phyloP scores from a whole-genome alignment of 139 green algal species.

The Gonium pectorale region DNA sequence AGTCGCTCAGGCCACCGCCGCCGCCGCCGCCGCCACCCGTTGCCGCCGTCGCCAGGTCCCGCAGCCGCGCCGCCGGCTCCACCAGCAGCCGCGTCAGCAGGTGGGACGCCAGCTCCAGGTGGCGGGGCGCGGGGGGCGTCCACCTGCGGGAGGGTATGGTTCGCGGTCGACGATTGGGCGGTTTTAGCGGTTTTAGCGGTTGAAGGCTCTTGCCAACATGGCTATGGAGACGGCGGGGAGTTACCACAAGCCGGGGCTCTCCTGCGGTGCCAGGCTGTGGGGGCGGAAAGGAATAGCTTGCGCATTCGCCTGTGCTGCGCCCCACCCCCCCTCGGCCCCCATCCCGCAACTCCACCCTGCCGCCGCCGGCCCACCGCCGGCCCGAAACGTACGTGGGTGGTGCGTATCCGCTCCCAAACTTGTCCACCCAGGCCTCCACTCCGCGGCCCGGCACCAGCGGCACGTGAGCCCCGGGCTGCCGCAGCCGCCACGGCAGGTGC shows the following conservation, averaged over 20 bases:
- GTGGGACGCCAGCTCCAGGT: slow-evolving; percentile 27
- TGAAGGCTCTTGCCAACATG: too few relatives aligned
- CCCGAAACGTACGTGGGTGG: slow-evolving; percentile 46
- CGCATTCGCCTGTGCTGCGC: too few relatives aligned
- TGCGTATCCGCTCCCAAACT: slow-evolving; percentile 48
- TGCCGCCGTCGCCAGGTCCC: slow-evolving; percentile 6
- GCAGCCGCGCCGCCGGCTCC: slow-evolving; percentile 21
- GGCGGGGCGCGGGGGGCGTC: not conserved
- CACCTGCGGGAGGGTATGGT: too few relatives aligned
- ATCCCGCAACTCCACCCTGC: too few relatives aligned
- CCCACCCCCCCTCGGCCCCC: too few relatives aligned
- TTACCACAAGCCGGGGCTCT: too few relatives aligned
- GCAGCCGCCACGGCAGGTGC: slow-evolving; percentile 16
- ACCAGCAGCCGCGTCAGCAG: slow-evolving; percentile 43
- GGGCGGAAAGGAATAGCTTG: too few relatives aligned
- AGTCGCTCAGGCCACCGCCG: not conserved
- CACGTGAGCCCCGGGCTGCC: not conserved
- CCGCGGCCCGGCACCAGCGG: slow-evolving; percentile 18
- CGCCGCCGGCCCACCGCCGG: too few relatives aligned
- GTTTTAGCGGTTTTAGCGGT: too few relatives aligned
- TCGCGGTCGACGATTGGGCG: too few relatives aligned
- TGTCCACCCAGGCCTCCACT: slow-evolving; percentile 56
- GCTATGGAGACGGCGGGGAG: too few relatives aligned
- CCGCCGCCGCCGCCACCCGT: slow-evolving; percentile 11
- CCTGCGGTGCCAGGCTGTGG: too few relatives aligned